These are phyloP conservation scores for Schizosaccharomyces cryophilus DNA, from an alignment of 805 yeast species.

Conservation along the genomic window DNA sequence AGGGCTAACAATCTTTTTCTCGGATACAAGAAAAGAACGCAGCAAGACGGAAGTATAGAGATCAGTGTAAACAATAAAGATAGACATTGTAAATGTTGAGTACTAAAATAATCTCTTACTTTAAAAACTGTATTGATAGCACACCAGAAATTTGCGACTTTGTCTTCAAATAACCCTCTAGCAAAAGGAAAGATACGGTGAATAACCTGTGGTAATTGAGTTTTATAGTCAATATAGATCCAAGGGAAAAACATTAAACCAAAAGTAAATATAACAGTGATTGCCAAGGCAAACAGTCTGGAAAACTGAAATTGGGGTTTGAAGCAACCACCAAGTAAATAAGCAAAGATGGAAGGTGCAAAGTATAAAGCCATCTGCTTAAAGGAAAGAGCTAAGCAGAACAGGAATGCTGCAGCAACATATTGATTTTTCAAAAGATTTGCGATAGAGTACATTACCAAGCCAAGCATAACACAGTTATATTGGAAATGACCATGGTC, in stretches of 20 bases:
- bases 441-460: conserved; percentile 42
- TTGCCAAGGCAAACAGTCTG: conserved; percentile 35
- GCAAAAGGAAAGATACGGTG: conserved; percentile 69
- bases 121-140: conserved; percentile 62
- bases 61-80: conserved; percentile 15
- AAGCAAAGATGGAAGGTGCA: conserved; percentile 69
- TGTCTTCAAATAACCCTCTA: conserved; percentile 88
- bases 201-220: conserved; percentile 22
- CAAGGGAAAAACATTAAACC: conserved; percentile 32
- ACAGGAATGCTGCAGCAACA: conserved; percentile 47
- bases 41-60: conserved; percentile 32
- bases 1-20: conserved; percentile 30
- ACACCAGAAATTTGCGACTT: conserved; percentile 95
- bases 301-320: conserved; percentile 25
- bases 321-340: conserved; percentile 34
- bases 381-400: conserved; percentile 54
- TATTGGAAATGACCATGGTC: conserved; percentile 95
- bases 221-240: conserved; percentile 7
- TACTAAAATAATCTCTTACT: conserved; percentile 30
- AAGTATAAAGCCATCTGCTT: conserved; percentile 92
- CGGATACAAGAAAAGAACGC: conserved; percentile 27
- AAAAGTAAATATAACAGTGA: conserved; percentile 36
- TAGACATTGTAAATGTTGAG: conserved; percentile 33
- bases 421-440: conserved; percentile 40
- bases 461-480: conserved; percentile 82